Base-by-base conservation (phyloP, 495 filamentous ascomycete species). In the Daldinia caldariorum region DNA sequence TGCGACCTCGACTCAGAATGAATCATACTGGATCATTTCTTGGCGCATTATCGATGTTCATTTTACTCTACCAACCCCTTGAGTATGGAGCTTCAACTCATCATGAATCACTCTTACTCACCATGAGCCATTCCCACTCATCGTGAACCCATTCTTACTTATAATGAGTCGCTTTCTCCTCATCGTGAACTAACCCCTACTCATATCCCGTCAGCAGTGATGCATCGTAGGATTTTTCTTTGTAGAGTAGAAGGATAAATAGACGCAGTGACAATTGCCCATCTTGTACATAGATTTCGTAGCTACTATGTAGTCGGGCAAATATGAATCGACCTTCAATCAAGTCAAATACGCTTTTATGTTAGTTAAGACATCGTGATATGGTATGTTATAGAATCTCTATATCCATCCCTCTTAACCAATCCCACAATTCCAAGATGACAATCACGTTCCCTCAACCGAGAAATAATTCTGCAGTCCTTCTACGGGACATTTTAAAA, bases 401-500 rank as follows among this genome's bases (percentile, higher is more conserved):
- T 1, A 1, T 26, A 54, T 32, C 14, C 18, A 35, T 9, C 26
- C 54, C 1, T 45, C n/a, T 22, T 20, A 22, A 22, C 39, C 37
- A 1, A 37, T 14, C n/a, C 32, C 7, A 4, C 6, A 22, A 34
- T 35, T 61, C 66, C 49, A 74, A 77, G 79, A 80, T 79, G 78
- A 78, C 71, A 70, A 71, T 31, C 29, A 41, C 73, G 78, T 78
- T 80, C 76, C 77, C 78, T 80, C 71, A 63, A 47, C 71, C 72
- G 66, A 77, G 29, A 14, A 35, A 35, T 66, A 26, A 58, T 70
- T 71, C 74, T 70, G 72, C 77, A 10, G 68, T 77, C 66, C 67
- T 62, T 41, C 70, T 31, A 59, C 26, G 63, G 69, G 54, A 57
- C 68, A 67, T 55, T 54, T n/a, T 51, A 20, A 34, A 10, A 60